Evolutionary conservation across 768 basidiomycete species (phyloP).

Genomic region (Lactarius evosmus): DNA sequence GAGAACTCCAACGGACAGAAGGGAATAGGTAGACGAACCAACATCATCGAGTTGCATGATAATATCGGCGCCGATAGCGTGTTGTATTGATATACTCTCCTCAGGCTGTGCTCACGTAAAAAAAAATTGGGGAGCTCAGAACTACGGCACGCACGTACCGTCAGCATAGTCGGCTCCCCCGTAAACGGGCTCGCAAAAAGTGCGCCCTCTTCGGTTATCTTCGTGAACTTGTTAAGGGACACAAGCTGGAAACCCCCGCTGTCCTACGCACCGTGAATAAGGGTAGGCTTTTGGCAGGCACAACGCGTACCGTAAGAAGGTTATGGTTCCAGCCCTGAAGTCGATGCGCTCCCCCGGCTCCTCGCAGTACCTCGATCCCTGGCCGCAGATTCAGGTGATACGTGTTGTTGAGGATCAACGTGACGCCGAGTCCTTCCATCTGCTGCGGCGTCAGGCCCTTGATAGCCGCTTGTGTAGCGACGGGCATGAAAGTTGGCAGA

Average conservation of each 20-base stretch:
- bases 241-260: constrained; percentile 91
- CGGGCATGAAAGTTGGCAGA: constrained; percentile 91
- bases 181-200: constrained; percentile 81
- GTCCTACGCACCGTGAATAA: constrained; percentile 47
- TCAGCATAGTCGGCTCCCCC: constrained; percentile 85
- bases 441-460: constrained; percentile 88
- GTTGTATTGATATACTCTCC: constrained; percentile 87
- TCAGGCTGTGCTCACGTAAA: constrained; percentile 56
- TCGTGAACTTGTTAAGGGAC: constrained; percentile 78
- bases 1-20: not conserved
- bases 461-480: constrained; percentile 88
- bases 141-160: constrained; percentile 42
- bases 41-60: constrained; percentile 96
- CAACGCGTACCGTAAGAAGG: constrained; percentile 62
- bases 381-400: constrained; percentile 89
- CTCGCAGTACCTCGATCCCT: constrained; percentile 66
- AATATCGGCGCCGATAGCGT: constrained; percentile 88
- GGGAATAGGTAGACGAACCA: constrained; percentile 46
- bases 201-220: constrained; percentile 86
- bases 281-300: constrained; percentile 2
- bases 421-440: constrained; percentile 75
- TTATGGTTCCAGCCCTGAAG: constrained; percentile 90
- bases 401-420: constrained; percentile 85
- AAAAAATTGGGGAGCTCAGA: not conserved
- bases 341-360: constrained; percentile 81